Conservation (phyloP, 1,139 yeast genomes). For the Geotrichum citri-aurantii region DNA sequence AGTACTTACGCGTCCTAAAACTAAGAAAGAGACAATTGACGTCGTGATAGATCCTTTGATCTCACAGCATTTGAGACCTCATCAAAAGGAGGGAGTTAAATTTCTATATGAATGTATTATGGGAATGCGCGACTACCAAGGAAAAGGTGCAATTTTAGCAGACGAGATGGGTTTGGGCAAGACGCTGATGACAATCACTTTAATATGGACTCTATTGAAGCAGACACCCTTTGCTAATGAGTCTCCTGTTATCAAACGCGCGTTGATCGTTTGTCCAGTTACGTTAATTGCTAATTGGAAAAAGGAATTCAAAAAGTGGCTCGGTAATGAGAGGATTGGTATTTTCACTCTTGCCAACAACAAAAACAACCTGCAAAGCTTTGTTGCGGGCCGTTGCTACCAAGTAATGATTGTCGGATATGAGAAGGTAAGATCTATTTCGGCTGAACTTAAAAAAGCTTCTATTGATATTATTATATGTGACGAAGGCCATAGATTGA, state of each 20-base stretch:
- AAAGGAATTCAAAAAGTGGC: constrained; percentile 84
- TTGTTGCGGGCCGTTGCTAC: constrained; percentile 65
- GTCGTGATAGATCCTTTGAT: constrained; percentile 70
- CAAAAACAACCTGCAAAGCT: constrained; percentile 54
- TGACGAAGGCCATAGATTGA: constrained; percentile 92
- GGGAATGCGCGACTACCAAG: constrained; percentile 53
- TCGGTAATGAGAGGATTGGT: constrained; percentile 56
- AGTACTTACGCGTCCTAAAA: constrained; percentile 40
- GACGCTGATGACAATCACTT: constrained; percentile 75
- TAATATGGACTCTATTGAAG: constrained; percentile 76
- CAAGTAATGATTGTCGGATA: constrained; percentile 84
- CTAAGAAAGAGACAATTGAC: constrained; percentile 36
- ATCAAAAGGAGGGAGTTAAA: constrained; percentile 75
- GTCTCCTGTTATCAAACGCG: constrained; percentile 47
- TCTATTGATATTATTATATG: constrained; percentile 73
- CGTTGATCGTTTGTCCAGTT: constrained; percentile 85
- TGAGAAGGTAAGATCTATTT: constrained; percentile 62
- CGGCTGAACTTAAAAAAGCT: constrained; percentile 47
- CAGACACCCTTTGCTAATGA: constrained; percentile 55
- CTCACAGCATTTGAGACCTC: constrained; percentile 58
- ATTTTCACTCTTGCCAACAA: constrained; percentile 33
- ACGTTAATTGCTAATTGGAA: constrained; percentile 86
- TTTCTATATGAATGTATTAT: constrained; percentile 78
- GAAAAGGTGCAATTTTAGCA: constrained; percentile 77
- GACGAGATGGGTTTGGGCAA: constrained; percentile 99